Conservation (phyloP, 306 rosid genomes). For the Begonia masoniana region DNA sequence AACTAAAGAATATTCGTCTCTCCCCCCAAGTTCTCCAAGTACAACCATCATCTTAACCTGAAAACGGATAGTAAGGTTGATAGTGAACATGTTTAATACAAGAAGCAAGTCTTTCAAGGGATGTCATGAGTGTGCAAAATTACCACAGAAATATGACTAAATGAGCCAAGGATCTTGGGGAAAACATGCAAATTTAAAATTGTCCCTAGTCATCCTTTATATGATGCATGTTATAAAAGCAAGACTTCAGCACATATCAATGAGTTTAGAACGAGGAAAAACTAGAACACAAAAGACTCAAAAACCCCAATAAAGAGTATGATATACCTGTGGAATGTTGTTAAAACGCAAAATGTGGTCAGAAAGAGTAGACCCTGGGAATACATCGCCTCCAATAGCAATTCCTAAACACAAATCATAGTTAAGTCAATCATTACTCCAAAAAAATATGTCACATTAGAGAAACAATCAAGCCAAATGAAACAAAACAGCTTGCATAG, state of each 20-base stretch:
- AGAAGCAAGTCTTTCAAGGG: too few species aligned
- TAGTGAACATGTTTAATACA: too few species aligned
- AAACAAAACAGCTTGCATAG: neutral
- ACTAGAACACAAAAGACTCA: neutral
- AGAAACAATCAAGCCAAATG: neutral
- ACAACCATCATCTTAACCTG: constrained; percentile 93
- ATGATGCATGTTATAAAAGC: too few species aligned
- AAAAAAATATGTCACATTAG: neutral
- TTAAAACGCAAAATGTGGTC: constrained; percentile 97
- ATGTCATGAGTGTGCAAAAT: too few species aligned
- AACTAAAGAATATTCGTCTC: constrained; percentile 90
- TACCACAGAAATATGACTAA: too few species aligned
- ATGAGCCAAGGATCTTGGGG: too few species aligned
- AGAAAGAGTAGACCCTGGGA: constrained; percentile 96
- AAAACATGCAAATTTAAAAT: too few species aligned
- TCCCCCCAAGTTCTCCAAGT: constrained; percentile 98
- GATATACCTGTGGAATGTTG: constrained; percentile 87
- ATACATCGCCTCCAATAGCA: constrained; percentile 99
- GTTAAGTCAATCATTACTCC: neutral
- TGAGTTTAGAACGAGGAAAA: too few species aligned
- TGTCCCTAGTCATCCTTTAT: too few species aligned
- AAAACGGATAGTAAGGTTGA: neutral
- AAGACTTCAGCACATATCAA: too few species aligned
- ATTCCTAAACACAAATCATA: constrained; percentile 37
- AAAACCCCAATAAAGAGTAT: neutral